Conservation (phyloP, 371 early-diverging fungal species). For the Circinella minor region DNA sequence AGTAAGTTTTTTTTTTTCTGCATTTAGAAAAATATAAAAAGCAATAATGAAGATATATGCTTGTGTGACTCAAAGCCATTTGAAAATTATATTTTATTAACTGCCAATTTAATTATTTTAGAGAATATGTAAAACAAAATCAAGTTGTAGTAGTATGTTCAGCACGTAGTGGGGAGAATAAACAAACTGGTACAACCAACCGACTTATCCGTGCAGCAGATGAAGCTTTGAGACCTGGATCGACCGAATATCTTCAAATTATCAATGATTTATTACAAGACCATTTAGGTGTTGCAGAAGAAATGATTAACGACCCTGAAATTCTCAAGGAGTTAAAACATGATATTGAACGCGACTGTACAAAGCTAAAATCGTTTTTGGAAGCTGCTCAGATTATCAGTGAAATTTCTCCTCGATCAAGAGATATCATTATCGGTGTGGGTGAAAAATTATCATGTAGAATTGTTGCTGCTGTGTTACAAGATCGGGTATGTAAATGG, state of each 20-base stretch:
- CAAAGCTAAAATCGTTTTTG: constrained; percentile 79
- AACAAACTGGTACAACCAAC: constrained; percentile 80
- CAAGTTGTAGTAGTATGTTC: constrained; percentile 84
- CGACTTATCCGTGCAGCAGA: constrained; percentile 73
- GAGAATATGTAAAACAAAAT: constrained; percentile 59
- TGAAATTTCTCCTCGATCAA: constrained; percentile 94
- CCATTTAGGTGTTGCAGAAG: constrained; percentile 78
- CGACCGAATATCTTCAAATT: constrained; percentile 68
- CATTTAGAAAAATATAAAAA: background rate
- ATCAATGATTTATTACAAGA: constrained; percentile 80
- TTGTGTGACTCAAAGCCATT: background rate
- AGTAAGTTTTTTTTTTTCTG: constrained; percentile 34
- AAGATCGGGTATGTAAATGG: constrained; percentile 55
- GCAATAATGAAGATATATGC: background rate
- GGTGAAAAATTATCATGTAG: constrained; percentile 95
- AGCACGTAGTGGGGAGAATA: constrained; percentile 79
- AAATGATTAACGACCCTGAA: constrained; percentile 56
- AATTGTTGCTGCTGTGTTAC: constrained; percentile 84
- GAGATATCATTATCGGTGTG: constrained; percentile 92
- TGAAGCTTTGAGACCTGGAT: constrained; percentile 70
- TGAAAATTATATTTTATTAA: background rate
- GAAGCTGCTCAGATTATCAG: constrained; percentile 95
- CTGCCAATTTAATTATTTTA: background rate
- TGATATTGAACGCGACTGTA: constrained; percentile 77
- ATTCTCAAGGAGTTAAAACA: constrained; percentile 58